Conservation (phyloP, 2,329 filamentous ascomycete genomes). For the Colletotrichum aenigma region DNA sequence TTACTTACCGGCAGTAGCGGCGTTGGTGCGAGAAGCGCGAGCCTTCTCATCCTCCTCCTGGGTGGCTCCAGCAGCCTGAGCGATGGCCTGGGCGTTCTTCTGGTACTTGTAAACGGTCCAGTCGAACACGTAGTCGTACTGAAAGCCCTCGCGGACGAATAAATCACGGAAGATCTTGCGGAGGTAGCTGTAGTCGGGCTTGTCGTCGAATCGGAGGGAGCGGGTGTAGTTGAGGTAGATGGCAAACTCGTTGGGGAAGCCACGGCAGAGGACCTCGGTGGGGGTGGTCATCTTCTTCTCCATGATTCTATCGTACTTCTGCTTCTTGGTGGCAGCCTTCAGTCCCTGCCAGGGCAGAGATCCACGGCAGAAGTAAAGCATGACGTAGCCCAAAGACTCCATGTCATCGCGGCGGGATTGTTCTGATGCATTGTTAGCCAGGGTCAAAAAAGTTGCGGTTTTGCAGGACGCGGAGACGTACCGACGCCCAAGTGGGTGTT, state of each 20-base stretch:
- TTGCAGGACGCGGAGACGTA: conserved; percentile 45
- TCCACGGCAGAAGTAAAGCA: conserved; percentile 99
- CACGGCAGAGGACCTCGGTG: conserved; percentile 97
- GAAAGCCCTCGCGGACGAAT: conserved; percentile 98
- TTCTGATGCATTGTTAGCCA: conserved; percentile 58
- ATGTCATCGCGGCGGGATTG: conserved; percentile 99
- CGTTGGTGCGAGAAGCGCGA: conserved; percentile 69
- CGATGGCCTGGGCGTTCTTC: conserved; percentile 92
- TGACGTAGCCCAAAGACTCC: conserved; percentile 98
- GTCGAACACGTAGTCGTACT: conserved; percentile 99
- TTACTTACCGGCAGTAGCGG: conserved; percentile 67
- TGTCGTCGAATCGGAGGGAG: conserved; percentile 98
- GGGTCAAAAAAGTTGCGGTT: background rate
- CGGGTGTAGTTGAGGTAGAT: conserved; percentile 99
- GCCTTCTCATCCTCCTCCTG: conserved; percentile 80
- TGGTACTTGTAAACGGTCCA: conserved; percentile 99
- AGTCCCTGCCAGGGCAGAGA: conserved; percentile 98
- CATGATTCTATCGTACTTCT: conserved; percentile 99
- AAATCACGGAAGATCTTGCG: conserved; percentile 99
- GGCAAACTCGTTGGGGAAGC: conserved; percentile 99
- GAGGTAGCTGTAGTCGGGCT: conserved; percentile 99
- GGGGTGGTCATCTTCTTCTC: conserved; percentile 99
- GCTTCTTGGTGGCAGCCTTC: conserved; percentile 99
- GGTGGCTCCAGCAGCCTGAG: conserved; percentile 69
- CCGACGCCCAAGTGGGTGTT: conserved; percentile 97